Evolutionary conservation across 2,329 filamentous ascomycete species (phyloP).

Genomic region (Colletotrichum sp.): DNA sequence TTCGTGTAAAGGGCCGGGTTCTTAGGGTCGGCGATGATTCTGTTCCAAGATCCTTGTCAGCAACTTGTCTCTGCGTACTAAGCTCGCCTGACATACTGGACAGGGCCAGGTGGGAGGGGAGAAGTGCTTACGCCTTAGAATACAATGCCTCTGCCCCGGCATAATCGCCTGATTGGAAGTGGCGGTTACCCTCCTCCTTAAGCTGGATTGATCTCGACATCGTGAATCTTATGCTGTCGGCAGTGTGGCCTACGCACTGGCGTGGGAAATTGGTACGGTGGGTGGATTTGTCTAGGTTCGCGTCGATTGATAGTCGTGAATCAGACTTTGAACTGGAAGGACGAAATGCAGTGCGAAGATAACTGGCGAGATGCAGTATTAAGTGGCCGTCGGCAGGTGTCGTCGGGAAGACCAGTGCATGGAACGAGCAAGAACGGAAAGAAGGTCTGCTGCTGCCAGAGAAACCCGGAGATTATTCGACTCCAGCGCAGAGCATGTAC

Average conservation of each 20-base stretch:
- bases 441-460: background rate
- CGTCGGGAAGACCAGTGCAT: background rate
- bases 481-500: background rate
- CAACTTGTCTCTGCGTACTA: background rate
- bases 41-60: conserved; percentile 33
- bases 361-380: background rate
- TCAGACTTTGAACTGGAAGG: background rate
- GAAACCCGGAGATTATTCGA: background rate
- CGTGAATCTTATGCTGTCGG: background rate
- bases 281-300: background rate
- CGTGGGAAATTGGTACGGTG: background rate
- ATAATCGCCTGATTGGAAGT: conserved; percentile 71
- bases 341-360: background rate
- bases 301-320: background rate
- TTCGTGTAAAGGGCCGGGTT: conserved; percentile 89
- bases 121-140: conserved; percentile 67
- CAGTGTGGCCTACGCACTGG: background rate
- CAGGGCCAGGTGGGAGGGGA: background rate
- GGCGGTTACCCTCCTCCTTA: conserved; percentile 66
- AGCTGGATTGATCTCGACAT: conserved; percentile 41
- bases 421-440: background rate
- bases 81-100: background rate
- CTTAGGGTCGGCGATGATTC: conserved; percentile 77
- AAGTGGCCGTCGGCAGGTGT: background rate
- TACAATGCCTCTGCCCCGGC: conserved; percentile 71